These are phyloP conservation scores for Ammopiptanthus mongolicus DNA, from an alignment of 306 rosid genomes.

Conservation along the genomic window DNA sequence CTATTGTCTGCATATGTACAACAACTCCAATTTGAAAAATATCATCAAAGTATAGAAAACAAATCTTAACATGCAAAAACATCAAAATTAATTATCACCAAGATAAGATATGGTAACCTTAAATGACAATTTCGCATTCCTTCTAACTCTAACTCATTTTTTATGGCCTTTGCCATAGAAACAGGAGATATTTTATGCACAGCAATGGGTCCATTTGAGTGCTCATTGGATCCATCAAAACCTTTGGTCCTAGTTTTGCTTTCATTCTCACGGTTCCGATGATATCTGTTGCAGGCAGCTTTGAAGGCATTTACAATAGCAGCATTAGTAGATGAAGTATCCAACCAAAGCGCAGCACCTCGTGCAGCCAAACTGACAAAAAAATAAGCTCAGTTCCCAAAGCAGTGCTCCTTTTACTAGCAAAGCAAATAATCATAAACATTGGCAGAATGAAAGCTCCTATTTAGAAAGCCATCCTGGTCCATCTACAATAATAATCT, in stretches of 20 bases:
- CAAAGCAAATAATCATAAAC: neutral
- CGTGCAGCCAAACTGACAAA: constrained; percentile 66
- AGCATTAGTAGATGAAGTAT: constrained; percentile 80
- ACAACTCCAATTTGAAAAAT: neutral
- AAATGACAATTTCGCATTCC: constrained; percentile 86
- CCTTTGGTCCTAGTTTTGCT: constrained; percentile 35
- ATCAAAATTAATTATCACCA: neutral
- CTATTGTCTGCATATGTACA: neutral
- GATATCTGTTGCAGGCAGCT: constrained; percentile 60
- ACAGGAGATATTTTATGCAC: constrained; percentile 61
- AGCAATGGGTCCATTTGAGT: constrained; percentile 41
- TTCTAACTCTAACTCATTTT: constrained; percentile 77
- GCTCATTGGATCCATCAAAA: constrained; percentile 35
- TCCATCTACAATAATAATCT: neutral
- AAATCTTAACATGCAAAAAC: constrained; percentile 21
- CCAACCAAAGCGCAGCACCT: constrained; percentile 74
- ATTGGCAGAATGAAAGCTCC: constrained; percentile 4
- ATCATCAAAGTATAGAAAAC: constrained; percentile 14
- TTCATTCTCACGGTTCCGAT: constrained; percentile 36
- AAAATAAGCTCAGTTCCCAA: constrained; percentile 16
- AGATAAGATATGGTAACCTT: constrained; percentile 42
- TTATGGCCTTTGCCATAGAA: constrained; percentile 74
- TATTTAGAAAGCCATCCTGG: neutral
- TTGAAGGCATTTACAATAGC: constrained; percentile 76
- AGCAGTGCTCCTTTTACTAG: neutral